Conservation (phyloP, 805 yeast species). For the Pichia pseudocactophila region DNA sequence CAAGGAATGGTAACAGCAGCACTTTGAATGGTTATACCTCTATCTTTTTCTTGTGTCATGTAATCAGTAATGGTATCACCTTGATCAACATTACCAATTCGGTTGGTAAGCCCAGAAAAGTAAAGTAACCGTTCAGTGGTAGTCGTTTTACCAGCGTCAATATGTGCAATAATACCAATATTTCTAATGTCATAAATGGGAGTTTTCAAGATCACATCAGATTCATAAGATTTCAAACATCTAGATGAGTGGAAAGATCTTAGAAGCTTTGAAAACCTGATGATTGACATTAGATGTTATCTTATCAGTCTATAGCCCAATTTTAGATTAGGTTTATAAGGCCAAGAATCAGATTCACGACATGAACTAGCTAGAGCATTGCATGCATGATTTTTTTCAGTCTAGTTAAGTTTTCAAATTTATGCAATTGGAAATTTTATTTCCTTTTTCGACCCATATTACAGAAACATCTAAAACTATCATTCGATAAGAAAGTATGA, state of each 20-base stretch:
- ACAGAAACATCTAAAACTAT: too few species aligned
- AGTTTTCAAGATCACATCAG: slow-evolving; percentile 16
- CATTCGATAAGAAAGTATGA: too few species aligned
- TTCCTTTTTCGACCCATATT: too few species aligned
- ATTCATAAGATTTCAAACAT: slow-evolving; percentile 8
- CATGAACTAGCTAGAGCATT: too few species aligned
- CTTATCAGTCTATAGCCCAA: too few species aligned
- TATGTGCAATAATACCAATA: slow-evolving; percentile 97
- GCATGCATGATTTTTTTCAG: too few species aligned
- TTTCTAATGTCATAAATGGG: slow-evolving; percentile 49
- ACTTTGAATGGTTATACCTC: slow-evolving; percentile 94
- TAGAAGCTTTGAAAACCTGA: too few species aligned
- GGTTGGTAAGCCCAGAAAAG: slow-evolving; percentile 68
- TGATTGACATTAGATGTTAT: too few species aligned
- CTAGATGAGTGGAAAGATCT: not conserved
- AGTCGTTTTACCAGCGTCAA: slow-evolving; percentile 97
- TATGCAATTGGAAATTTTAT: too few species aligned
- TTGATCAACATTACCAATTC: slow-evolving; percentile 90
- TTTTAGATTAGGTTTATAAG: too few species aligned
- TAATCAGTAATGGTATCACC: slow-evolving; percentile 96
- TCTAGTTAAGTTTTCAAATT: not conserved
- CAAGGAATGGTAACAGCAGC: slow-evolving; percentile 92
- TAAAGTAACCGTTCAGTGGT: slow-evolving; percentile 95
- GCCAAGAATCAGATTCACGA: too few species aligned
- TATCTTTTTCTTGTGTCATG: slow-evolving; percentile 76